These are phyloP conservation scores for Athelia sp. DNA, from an alignment of 1,284 basidiomycete species.

Conservation along the genomic window DNA sequence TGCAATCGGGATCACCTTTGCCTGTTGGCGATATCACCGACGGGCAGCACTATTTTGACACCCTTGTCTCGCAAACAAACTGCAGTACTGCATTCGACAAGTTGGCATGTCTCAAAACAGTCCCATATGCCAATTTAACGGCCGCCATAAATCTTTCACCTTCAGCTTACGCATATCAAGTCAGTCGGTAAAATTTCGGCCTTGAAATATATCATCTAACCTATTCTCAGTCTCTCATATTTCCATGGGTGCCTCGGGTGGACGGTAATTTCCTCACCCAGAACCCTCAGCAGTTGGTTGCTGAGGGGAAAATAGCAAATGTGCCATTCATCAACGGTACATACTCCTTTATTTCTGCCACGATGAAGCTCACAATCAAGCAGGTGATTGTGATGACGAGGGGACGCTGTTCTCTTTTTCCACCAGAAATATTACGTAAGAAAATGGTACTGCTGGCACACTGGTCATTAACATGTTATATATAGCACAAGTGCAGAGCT, in stretches of 20 bases:
- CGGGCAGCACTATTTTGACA: slow-evolving; percentile 10
- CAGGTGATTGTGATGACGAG: slow-evolving; percentile 8
- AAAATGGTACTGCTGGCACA: no score
- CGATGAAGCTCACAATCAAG: slow-evolving; percentile 1
- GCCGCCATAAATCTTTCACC: slow-evolving; percentile 11
- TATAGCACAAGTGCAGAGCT: no score
- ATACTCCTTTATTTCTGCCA: background rate
- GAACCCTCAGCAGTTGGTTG: slow-evolving; percentile 15
- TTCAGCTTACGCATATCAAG: background rate
- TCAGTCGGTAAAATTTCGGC: no score
- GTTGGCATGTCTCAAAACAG: slow-evolving; percentile 25
- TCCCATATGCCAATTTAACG: slow-evolving; percentile 17
- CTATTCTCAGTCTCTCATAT: slow-evolving; percentile 3
- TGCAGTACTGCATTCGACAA: slow-evolving; percentile 15
- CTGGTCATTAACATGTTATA: no score
- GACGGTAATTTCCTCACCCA: slow-evolving; percentile 24
- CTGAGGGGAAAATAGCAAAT: slow-evolving; percentile 16
- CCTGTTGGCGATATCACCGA: slow-evolving; percentile 3
- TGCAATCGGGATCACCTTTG: slow-evolving; percentile 6
- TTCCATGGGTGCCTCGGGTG: slow-evolving; percentile 21
- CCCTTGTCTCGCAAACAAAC: slow-evolving; percentile 3
- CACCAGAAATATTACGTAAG: no score
- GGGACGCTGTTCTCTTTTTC: slow-evolving; percentile 9
- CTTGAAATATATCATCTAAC: slow-evolving; percentile 3
- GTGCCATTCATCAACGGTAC: slow-evolving; percentile 24